These are phyloP conservation scores for Syzygium syzygioides DNA, from an alignment of 441 rosid species.

Conservation along the genomic window DNA sequence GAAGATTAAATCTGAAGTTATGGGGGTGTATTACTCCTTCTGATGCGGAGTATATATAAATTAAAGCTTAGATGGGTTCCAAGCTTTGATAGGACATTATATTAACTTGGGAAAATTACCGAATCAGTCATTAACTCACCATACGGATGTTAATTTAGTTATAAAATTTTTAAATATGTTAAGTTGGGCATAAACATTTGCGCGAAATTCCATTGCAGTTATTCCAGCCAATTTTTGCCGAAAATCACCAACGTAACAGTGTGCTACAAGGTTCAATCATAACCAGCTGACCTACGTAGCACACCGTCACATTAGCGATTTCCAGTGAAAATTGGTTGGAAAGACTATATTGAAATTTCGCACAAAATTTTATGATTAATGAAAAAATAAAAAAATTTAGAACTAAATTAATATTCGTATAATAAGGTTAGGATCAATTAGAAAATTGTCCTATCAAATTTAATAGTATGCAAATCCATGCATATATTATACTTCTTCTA, in stretches of 20 bases:
- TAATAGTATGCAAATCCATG: background rate
- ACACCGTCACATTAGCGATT: rapidly evolving
- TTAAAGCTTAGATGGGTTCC: background rate
- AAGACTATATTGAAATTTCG: background rate
- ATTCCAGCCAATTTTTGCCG: rapidly evolving
- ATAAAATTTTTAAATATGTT: rapidly evolving
- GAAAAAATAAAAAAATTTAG: rapidly evolving
- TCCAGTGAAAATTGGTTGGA: rapidly evolving
- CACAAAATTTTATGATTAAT: background rate
- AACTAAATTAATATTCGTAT: rapidly evolving
- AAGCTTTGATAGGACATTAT: background rate
- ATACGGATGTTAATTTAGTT: background rate
- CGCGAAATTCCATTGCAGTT: background rate
- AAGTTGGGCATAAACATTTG: background rate
- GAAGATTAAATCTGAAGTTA: background rate
- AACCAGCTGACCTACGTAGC: rapidly evolving
- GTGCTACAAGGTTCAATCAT: background rate
- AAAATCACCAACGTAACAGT: rapidly evolving
- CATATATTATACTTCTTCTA: background rate
- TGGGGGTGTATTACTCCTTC: background rate
- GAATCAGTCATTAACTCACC: background rate
- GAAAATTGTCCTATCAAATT: background rate
- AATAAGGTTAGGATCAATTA: background rate
- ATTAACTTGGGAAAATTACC: background rate
- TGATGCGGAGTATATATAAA: background rate